Evolutionary conservation across 2,329 filamentous ascomycete species (phyloP), one percentile per base, ranked within the genome.

Genomic region (Emmonsia crescens): DNA sequence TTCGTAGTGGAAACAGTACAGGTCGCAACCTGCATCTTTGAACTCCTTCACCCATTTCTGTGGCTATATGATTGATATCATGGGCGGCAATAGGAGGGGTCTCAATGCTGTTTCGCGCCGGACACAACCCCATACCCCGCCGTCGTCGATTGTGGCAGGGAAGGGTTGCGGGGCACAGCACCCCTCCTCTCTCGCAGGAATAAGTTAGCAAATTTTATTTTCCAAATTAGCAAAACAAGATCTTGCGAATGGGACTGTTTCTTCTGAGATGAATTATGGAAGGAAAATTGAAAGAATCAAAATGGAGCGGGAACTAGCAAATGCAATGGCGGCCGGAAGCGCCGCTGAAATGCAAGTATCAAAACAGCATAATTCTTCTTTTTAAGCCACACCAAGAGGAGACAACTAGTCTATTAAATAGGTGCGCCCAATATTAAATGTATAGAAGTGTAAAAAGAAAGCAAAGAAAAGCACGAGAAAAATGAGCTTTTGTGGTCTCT

Each of bases 1-100:
- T 79, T 99, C 94, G 77, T 97, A 97, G 81, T 99, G 94, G 82
- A 99, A 99, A 82, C 94, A 97, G 81, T 99, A 99, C n/a, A 99
- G 83, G 76, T 99, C 91, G 77, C 92, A 96, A 60, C 94, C 94
- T 63, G 91, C 94, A 60, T 89, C 86, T 75, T 94, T 86, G 80
- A 99, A 97, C 65, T 96, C 90, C 72, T 89, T 89, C 70, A 96
- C 92, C 94, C 94, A 99, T 82, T 91, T 92, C 82, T 97, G 95
- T 68, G 94, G 94, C 92, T 94, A 68, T 67, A 44, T 27, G 33
- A 8, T 51, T 48, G 38, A 42, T n/a, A 27, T 56, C 33, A 38
- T 42, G 54, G n/a, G 21, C 1, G 19, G 54, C 4, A 38, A 42
- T 2, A 19, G 54, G 38, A 27, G n/a, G 54, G 33, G 54, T 0